Evolutionary conservation across 2,329 filamentous ascomycete species (phyloP).

Genomic region (Microcyclosporella mali): DNA sequence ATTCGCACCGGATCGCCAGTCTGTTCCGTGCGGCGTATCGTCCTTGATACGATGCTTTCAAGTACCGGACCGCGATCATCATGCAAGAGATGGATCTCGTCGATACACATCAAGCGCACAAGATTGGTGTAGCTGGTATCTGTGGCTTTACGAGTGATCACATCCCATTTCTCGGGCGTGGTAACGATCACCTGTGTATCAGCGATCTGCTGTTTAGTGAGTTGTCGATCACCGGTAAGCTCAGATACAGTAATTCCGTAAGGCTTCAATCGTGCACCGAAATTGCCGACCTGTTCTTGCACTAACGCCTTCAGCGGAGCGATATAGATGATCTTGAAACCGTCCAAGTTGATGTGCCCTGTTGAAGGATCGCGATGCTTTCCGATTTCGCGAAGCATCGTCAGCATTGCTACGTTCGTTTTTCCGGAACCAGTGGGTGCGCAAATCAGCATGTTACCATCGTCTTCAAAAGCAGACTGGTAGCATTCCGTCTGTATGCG

Average conservation of each 20-base stretch:
- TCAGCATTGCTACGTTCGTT: slow-evolving; percentile 96
- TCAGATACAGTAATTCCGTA: slow-evolving; percentile 94
- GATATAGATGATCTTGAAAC: slow-evolving; percentile 98
- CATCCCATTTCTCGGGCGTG: slow-evolving; percentile 98
- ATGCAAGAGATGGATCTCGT: slow-evolving; percentile 95
- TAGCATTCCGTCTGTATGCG: slow-evolving; percentile 94
- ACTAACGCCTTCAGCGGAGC: slow-evolving; percentile 92
- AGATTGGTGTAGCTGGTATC: slow-evolving; percentile 95
- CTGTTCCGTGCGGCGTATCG: slow-evolving; percentile 86
- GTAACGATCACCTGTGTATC: slow-evolving; percentile 98
- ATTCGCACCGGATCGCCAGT: slow-evolving; percentile 89
- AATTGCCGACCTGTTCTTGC: slow-evolving; percentile 96
- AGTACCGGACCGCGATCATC: slow-evolving; percentile 95
- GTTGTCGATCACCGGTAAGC: slow-evolving; percentile 91
- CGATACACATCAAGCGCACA: slow-evolving; percentile 92
- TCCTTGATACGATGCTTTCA: slow-evolving; percentile 93
- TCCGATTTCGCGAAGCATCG: slow-evolving; percentile 91
- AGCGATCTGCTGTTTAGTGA: slow-evolving; percentile 96
- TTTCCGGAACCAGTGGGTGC: slow-evolving; percentile 96
- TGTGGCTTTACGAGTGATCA: slow-evolving; percentile 95
- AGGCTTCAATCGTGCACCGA: slow-evolving; percentile 81
- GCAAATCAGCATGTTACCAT: slow-evolving; percentile 96
- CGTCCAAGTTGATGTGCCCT: slow-evolving; percentile 89
- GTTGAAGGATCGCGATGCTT: slow-evolving; percentile 85
- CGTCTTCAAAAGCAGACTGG: slow-evolving; percentile 81